These are phyloP conservation scores for Blastocystis hominis DNA, from an alignment of 352 stramenopile species.

Conservation along the genomic window DNA sequence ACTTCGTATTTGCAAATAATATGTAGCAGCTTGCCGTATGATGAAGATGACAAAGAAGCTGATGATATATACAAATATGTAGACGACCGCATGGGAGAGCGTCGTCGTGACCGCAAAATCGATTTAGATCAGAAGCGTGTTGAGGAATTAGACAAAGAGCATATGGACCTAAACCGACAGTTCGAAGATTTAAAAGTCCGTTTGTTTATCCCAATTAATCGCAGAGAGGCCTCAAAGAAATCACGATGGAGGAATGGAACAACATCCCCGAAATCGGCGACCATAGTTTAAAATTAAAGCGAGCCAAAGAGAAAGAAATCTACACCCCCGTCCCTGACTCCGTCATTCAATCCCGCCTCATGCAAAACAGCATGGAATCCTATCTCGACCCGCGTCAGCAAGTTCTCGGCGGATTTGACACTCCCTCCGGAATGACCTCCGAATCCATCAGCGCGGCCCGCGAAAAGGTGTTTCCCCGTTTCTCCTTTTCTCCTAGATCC, in stretches of 20 bases:
- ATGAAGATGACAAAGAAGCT: conserved; percentile 87
- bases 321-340: conserved; percentile 87
- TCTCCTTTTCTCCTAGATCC: conserved; percentile 63
- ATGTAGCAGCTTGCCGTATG: conserved; percentile 82
- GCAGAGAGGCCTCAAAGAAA: background rate
- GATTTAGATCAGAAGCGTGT: conserved; percentile 67
- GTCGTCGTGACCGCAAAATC: conserved; percentile 72
- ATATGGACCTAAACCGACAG: conserved; percentile 86
- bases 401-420: conserved; percentile 27
- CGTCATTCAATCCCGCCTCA: conserved; percentile 70
- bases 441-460: conserved; percentile 74
- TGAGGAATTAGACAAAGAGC: conserved; percentile 74
- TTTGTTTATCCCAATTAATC: background rate
- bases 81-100: conserved; percentile 77
- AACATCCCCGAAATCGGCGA: conserved; percentile 90
- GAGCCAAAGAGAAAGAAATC: conserved; percentile 80
- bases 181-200: conserved; percentile 85
- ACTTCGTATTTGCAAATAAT: conserved; percentile 61
- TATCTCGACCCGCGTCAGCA: conserved; percentile 58
- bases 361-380: conserved; percentile 60
- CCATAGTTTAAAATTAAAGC: conserved; percentile 81
- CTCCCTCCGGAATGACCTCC: conserved; percentile 46
- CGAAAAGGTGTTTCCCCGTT: conserved; percentile 76
- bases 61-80: conserved; percentile 91
- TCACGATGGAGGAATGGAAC: conserved; percentile 77